A percentile compares a stretch with the other conserved stretches of the same genome.
Conservation (phyloP, 1,284 basidiomycete species). For the Calocybe gambosa region DNA sequence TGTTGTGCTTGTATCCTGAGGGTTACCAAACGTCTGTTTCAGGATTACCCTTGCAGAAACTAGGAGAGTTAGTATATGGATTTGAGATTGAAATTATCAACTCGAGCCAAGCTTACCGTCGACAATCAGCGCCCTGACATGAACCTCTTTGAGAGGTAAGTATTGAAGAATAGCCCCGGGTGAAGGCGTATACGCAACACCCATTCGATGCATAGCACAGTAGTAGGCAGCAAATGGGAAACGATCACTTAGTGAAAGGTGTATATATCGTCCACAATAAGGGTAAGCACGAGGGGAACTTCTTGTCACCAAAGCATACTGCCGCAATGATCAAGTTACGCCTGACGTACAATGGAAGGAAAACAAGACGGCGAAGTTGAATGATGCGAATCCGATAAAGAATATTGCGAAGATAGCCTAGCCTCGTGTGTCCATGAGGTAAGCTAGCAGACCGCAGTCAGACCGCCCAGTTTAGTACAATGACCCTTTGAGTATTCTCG, state of each 20-base stretch:
- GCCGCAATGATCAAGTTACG: neutral
- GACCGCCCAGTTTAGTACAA: too few species aligned
- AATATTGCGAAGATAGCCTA: neutral
- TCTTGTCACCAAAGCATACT: neutral
- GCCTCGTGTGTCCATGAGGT: too few species aligned
- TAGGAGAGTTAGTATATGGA: slow-evolving; percentile 17
- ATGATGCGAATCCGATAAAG: neutral
- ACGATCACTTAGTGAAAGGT: neutral
- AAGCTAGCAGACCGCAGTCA: too few species aligned
- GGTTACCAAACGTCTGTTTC: slow-evolving; percentile 43
- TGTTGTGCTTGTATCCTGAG: slow-evolving; percentile 26
- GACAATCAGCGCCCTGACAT: slow-evolving; percentile 34
- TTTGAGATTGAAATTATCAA: neutral
- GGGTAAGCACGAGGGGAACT: neutral
- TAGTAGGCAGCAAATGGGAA: neutral
- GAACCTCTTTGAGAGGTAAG: slow-evolving; percentile 39
- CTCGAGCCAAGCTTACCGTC: slow-evolving; percentile 33
- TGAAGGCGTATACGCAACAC: slow-evolving; percentile 32
- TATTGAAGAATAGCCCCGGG: slow-evolving; percentile 19
- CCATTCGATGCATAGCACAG: slow-evolving; percentile 21
- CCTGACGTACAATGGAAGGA: neutral
- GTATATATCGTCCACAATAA: too few species aligned
- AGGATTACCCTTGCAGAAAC: slow-evolving; percentile 47
- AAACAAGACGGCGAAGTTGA: neutral
- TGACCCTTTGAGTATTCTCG: neutral